Evolutionary conservation across 2,329 filamentous ascomycete species (phyloP).

Genomic region (Monosporascus sp.): DNA sequence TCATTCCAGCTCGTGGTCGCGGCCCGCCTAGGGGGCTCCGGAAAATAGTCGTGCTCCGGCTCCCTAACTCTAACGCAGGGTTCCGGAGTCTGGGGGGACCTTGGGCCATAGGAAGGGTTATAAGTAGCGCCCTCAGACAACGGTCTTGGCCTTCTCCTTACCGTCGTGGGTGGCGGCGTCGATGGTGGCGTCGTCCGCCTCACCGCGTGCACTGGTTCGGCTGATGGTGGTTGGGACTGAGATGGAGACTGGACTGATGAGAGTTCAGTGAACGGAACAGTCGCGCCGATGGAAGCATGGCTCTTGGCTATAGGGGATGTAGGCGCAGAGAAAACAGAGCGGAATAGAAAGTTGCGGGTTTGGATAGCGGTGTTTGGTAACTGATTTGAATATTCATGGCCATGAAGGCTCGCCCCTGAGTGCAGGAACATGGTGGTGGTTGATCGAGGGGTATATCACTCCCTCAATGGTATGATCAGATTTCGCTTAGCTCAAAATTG

Average conservation of each 20-base stretch:
- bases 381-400: constrained; percentile 51
- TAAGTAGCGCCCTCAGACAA: constrained; percentile 9
- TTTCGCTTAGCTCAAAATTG: no score
- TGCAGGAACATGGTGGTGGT: constrained; percentile 50
- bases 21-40: constrained; percentile 11
- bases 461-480: no score
- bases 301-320: constrained; percentile 6
- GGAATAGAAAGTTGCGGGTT: constrained; percentile 22
- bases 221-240: background rate
- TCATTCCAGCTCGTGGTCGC: constrained; percentile 45
- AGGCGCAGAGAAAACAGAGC: constrained; percentile 22
- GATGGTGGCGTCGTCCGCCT: background rate
- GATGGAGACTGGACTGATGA: background rate
- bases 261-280: background rate
- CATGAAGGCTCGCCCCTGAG: constrained; percentile 53
- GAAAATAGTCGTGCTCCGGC: constrained; percentile 19
- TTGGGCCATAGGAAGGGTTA: background rate
- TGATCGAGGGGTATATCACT: no score
- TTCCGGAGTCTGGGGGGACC: constrained; percentile 5
- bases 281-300: constrained; percentile 5
- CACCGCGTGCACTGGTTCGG: no score
- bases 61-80: constrained; percentile 16
- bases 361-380: constrained; percentile 19
- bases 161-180: background rate
- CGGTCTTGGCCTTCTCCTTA: constrained; percentile 4